Percentiles rank a stretch among this genome's conserved stretches.
Evolutionary conservation across 179 eudicot species (phyloP).

Genomic region (Spinacia oleracea): DNA sequence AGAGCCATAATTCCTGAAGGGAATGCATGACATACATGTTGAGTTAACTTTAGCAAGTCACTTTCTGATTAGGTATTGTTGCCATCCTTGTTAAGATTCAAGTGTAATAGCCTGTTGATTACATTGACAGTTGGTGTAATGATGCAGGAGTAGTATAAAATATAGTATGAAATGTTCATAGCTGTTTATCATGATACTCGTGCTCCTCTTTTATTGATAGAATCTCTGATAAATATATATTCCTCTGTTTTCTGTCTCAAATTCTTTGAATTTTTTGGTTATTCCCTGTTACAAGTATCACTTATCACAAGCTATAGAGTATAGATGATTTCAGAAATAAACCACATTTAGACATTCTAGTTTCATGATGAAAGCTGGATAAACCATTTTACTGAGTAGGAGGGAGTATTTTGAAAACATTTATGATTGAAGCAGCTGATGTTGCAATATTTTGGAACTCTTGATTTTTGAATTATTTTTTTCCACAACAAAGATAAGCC

Average conservation of each 20-base stretch:
- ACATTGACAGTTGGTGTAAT: not conserved
- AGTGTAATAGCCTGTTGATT: not conserved
- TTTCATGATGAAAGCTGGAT: no score
- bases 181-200: no score
- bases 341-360: no score
- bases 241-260: not conserved
- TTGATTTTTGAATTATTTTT: no score
- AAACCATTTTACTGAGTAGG: no score
- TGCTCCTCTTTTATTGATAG: not conserved
- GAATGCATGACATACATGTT: not conserved
- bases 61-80: not conserved
- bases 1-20: not conserved
- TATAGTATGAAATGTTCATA: no score
- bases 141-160: not conserved
- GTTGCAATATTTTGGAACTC: no score
- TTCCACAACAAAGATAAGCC: not conserved
- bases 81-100: no score
- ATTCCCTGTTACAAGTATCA: no score
- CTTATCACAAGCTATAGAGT: no score
- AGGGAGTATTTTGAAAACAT: no score
- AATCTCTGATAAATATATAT: not conserved
- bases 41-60: not conserved
- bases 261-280: not conserved
- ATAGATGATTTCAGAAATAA: no score
- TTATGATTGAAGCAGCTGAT: conserved; percentile 30